A percentile compares a stretch with the other conserved stretches of the same genome.
phyloP scores from a whole-genome alignment of 371 early-diverging fungal genomes.

The Mucor lusitanicus region DNA sequence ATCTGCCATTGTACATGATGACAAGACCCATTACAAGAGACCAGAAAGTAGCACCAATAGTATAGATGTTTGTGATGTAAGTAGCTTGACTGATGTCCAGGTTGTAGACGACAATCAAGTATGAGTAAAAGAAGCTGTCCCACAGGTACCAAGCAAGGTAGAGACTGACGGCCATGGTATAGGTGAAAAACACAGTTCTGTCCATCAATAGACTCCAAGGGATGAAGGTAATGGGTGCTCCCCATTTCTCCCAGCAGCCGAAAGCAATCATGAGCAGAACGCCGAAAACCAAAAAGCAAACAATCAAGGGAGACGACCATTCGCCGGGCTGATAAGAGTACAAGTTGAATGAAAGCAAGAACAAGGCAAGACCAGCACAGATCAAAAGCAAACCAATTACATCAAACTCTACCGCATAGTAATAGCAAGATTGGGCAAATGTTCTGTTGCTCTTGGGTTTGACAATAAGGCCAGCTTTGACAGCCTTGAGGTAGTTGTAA shows the following conservation, averaged over 20 bases:
- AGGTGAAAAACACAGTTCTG: slow-evolving; percentile 20
- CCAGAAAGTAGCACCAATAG: slow-evolving; percentile 18
- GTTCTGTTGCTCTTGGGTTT: slow-evolving; percentile 9
- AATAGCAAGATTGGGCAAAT: neutral
- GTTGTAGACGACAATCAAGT: slow-evolving; percentile 21
- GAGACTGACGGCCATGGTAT: slow-evolving; percentile 13
- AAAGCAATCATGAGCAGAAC: slow-evolving; percentile 13
- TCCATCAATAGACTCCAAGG: slow-evolving; percentile 22
- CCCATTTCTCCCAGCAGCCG: slow-evolving; percentile 13
- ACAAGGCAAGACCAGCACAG: slow-evolving; percentile 16
- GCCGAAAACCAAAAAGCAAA: slow-evolving; percentile 17
- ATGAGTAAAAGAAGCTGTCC: slow-evolving; percentile 22
- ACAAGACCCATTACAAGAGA: slow-evolving; percentile 17
- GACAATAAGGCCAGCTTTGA: slow-evolving; percentile 19
- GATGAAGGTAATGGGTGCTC: slow-evolving; percentile 15
- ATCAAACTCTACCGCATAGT: slow-evolving; percentile 16
- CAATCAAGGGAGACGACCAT: slow-evolving; percentile 22
- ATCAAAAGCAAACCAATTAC: slow-evolving; percentile 17
- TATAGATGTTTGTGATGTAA: slow-evolving; percentile 21
- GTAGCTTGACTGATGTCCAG: slow-evolving; percentile 11
- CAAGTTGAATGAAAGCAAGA: slow-evolving; percentile 18
- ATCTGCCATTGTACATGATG: slow-evolving; percentile 18
- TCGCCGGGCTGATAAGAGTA: slow-evolving; percentile 6
- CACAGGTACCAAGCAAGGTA: slow-evolving; percentile 21
- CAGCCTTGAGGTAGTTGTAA: slow-evolving; percentile 19